Conservation (phyloP, 257 asterid species). For the Solanum tarijense region DNA sequence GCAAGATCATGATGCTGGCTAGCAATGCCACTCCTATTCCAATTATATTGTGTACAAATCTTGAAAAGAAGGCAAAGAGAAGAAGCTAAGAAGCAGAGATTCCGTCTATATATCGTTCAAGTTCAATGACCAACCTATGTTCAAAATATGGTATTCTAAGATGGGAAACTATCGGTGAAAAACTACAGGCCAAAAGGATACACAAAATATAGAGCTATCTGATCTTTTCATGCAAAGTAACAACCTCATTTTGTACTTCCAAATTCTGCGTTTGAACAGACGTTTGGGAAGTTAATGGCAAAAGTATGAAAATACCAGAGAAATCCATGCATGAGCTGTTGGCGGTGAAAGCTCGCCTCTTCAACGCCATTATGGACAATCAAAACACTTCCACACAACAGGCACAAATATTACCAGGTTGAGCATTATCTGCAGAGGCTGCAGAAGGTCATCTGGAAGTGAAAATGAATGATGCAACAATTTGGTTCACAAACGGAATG, state of each 20-base stretch:
- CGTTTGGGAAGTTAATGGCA: neutral
- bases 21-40: neutral
- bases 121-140: neutral
- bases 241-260: neutral
- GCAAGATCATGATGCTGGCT: neutral
- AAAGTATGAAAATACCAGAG: constrained; percentile 14
- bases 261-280: neutral
- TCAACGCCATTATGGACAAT: neutral
- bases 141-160: neutral
- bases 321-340: constrained; percentile 1
- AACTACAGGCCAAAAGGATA: neutral
- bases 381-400: neutral
- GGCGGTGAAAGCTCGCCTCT: neutral
- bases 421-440: constrained; percentile 3
- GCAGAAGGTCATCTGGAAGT: constrained; percentile 1
- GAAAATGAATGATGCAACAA: constrained; percentile 1
- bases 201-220: neutral
- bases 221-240: constrained; percentile 8
- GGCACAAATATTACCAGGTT: neutral
- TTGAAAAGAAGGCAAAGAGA: neutral
- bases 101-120: neutral
- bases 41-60: neutral
- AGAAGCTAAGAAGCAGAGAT: neutral
- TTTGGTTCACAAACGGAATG: neutral
- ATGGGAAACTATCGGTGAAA: neutral